A percentile compares a stretch with the other conserved stretches of the same genome.
Conservation (phyloP, 139 green algal species). For the Chlamydomonas incerta region DNA sequence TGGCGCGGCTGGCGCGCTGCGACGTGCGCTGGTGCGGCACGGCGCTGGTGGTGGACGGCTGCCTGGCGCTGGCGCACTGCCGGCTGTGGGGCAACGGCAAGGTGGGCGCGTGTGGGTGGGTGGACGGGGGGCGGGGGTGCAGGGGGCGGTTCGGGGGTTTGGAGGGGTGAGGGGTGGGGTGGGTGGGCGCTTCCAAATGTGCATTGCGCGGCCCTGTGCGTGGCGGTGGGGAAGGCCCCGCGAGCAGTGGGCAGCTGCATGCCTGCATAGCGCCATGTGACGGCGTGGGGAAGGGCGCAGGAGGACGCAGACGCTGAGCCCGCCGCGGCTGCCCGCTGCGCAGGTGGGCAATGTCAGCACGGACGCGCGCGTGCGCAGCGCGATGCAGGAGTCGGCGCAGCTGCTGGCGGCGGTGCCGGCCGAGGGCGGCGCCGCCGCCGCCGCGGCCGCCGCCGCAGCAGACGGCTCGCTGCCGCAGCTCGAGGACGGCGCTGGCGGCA, state of each 20-base stretch:
- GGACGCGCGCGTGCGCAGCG: neutral
- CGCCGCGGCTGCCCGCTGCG: too few species aligned
- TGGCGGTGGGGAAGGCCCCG: too few species aligned
- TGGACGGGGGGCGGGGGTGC: too few species aligned
- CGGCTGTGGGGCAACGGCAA: slow-evolving; percentile 43
- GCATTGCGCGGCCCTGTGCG: too few species aligned
- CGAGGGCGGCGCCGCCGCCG: neutral
- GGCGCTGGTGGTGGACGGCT: slow-evolving; percentile 39
- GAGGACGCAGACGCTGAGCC: too few species aligned
- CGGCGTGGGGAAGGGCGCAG: too few species aligned
- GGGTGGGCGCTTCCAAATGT: too few species aligned
- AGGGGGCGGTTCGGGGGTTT: too few species aligned
- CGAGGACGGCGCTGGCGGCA: neutral
- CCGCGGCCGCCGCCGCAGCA: neutral
- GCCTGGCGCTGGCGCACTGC: slow-evolving; percentile 16
- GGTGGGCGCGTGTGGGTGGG: neutral
- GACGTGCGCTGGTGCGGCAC: slow-evolving; percentile 15
- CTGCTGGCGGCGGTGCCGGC: neutral
- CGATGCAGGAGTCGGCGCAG: neutral
- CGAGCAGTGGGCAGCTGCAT: too few species aligned
- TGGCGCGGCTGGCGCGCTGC: slow-evolving; percentile 8
- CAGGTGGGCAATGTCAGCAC: slow-evolving; percentile 32
- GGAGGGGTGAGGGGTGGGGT: too few species aligned
- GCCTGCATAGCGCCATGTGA: too few species aligned
- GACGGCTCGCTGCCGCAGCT: neutral